Conservation (phyloP, 768 basidiomycete genomes). For the Naematelia aurantialba region DNA sequence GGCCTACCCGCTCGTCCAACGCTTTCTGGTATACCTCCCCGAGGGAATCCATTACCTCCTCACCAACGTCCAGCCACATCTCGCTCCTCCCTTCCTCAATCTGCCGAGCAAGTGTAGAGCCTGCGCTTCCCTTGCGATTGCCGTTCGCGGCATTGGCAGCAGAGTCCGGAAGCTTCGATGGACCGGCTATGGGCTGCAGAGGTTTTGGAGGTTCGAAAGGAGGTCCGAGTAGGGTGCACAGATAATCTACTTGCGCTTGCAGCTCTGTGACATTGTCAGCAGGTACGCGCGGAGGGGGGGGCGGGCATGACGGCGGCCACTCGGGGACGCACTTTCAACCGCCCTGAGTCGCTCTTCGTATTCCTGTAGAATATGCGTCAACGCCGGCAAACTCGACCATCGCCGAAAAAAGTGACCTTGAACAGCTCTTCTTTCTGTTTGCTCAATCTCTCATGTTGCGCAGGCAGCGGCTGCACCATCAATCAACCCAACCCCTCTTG, state of each 20-base stretch:
- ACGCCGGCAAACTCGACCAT: conserved; percentile 5
- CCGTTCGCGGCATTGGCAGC: neutral
- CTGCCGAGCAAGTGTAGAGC: conserved; percentile 11
- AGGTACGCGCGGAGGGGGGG: neutral
- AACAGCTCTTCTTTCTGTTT: conserved; percentile 66
- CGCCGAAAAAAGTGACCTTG: conserved; percentile 14
- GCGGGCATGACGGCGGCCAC: too few species aligned
- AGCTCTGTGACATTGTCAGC: conserved; percentile 49
- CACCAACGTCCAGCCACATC: conserved; percentile 32
- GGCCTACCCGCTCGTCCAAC: conserved; percentile 33
- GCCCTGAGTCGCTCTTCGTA: conserved; percentile 33
- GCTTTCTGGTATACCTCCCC: conserved; percentile 22
- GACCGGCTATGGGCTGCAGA: conserved; percentile 32
- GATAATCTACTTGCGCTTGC: conserved; percentile 74
- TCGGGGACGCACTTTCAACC: conserved; percentile 31
- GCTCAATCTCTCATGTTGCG: conserved; percentile 64
- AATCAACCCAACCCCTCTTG: neutral
- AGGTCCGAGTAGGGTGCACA: conserved; percentile 77
- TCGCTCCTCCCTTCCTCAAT: neutral
- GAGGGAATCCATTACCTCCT: conserved; percentile 21
- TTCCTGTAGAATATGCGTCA: conserved; percentile 24
- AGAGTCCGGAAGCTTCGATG: conserved; percentile 7
- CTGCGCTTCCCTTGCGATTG: neutral
- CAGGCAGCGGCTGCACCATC: conserved; percentile 58
- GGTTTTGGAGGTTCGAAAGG: conserved; percentile 57